phyloP scores from a whole-genome alignment of 805 yeast species.

The Sungouiozyma ichnusensis region DNA sequence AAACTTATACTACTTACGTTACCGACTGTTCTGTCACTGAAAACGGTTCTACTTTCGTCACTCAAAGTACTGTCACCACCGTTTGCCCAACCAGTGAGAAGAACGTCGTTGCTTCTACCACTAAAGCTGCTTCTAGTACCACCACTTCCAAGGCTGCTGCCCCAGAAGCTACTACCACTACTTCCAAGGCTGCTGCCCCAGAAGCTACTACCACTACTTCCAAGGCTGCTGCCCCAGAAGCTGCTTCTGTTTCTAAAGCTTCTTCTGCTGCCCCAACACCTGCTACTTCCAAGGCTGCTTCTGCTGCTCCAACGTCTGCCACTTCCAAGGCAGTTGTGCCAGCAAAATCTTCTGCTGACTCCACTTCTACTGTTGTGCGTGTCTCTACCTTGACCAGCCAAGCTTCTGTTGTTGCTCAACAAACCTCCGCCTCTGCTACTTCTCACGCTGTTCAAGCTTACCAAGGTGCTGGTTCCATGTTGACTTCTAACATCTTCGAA shows the following conservation, averaged over 20 bases:
- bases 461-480: slow-evolving; percentile 3
- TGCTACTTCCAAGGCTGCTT: slow-evolving; percentile 4
- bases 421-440: slow-evolving; percentile 1
- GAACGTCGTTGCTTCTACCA: no score
- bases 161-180: slow-evolving; percentile 3
- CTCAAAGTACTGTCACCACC: slow-evolving; percentile 1
- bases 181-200: slow-evolving; percentile 4
- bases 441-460: background rate
- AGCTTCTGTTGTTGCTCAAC: slow-evolving; percentile 1
- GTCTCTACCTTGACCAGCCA: background rate
- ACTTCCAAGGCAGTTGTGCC: slow-evolving; percentile 4
- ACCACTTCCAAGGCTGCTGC: slow-evolving; percentile 3
- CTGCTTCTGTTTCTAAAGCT: slow-evolving; percentile 5
- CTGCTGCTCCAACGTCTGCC: slow-evolving; percentile 4
- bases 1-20: slow-evolving; percentile 2
- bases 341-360: slow-evolving; percentile 3
- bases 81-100: background rate
- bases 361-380: slow-evolving; percentile 15
- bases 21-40: background rate
- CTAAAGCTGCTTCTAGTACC: slow-evolving; percentile 2
- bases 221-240: slow-evolving; percentile 2
- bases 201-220: slow-evolving; percentile 6
- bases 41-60: background rate
- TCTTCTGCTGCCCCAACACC: slow-evolving; percentile 3
- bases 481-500: background rate